phyloP scores from a whole-genome alignment of 352 stramenopile species.

The Pilasporangium apinafurcum region DNA sequence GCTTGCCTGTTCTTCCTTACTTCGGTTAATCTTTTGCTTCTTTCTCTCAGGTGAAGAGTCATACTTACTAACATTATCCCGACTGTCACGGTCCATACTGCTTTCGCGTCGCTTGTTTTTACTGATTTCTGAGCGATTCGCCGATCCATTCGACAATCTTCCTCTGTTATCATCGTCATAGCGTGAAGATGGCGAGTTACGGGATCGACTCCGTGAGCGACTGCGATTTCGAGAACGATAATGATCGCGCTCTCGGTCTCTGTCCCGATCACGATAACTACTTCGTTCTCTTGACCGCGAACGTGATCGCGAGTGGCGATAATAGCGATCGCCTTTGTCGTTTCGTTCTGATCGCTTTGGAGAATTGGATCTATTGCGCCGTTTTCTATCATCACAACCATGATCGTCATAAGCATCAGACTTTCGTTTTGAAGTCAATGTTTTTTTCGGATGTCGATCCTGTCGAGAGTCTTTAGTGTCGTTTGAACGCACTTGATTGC shows the following conservation, averaged over 20 bases:
- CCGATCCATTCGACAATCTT: background rate
- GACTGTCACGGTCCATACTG: background rate
- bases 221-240: slow-evolving; percentile 22
- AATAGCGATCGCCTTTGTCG: slow-evolving; percentile 18
- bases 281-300: slow-evolving; percentile 12
- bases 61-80: too few relatives aligned
- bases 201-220: slow-evolving; percentile 12
- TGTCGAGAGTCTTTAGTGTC: background rate
- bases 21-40: background rate
- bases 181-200: slow-evolving; percentile 14
- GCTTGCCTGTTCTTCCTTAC: background rate
- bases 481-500: background rate
- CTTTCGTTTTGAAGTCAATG: too few relatives aligned
- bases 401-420: slow-evolving; percentile 2
- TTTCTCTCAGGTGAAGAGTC: background rate
- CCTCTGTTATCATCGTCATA: slow-evolving; percentile 12
- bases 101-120: background rate
- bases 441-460: too few relatives aligned
- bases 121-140: background rate
- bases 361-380: background rate
- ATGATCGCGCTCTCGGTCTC: slow-evolving; percentile 7
- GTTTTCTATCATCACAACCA: background rate
- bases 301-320: slow-evolving; percentile 8
- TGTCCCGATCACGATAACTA: slow-evolving; percentile 5
- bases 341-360: slow-evolving; percentile 7